phyloP scores from a whole-genome alignment of 148 eudicot genomes.

The Mesembryanthemum crystallinum region DNA sequence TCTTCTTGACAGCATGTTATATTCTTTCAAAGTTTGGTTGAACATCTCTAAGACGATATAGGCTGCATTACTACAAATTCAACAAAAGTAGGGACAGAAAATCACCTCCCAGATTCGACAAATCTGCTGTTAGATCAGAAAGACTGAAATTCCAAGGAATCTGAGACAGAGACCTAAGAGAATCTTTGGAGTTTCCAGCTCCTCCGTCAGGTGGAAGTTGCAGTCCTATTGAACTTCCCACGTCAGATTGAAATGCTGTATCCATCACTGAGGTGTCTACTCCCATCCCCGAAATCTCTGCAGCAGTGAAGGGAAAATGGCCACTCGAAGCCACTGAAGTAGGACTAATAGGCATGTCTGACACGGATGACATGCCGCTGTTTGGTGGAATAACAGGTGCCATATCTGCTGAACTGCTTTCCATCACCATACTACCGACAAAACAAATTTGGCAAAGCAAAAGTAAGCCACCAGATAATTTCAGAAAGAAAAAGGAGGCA shows the following conservation, averaged over 20 bases:
- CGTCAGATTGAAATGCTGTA: slow-evolving; percentile 77
- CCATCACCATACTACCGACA: slow-evolving; percentile 62
- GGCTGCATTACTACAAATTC: background rate
- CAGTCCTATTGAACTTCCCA: slow-evolving; percentile 78
- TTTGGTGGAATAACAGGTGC: slow-evolving; percentile 59
- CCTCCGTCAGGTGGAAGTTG: slow-evolving; percentile 84
- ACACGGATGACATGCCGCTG: slow-evolving; percentile 68
- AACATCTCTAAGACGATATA: background rate
- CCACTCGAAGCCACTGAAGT: slow-evolving; percentile 90
- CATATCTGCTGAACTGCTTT: slow-evolving; percentile 49
- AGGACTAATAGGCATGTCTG: slow-evolving; percentile 89
- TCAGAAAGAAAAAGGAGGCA: background rate
- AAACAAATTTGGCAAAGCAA: slow-evolving; percentile 22
- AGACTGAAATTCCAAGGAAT: slow-evolving; percentile 98
- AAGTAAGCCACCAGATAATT: background rate
- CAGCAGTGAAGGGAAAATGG: slow-evolving; percentile 82
- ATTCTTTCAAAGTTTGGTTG: background rate
- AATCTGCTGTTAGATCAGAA: slow-evolving; percentile 94
- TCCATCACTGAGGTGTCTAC: slow-evolving; percentile 89
- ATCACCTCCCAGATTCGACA: slow-evolving; percentile 93
- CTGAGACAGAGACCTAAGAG: slow-evolving; percentile 78
- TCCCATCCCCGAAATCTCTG: slow-evolving; percentile 86
- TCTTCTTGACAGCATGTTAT: background rate
- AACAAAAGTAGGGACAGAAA: slow-evolving; percentile 13
- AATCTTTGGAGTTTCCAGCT: slow-evolving; percentile 69